phyloP scores from a whole-genome alignment of 192 early-diverging fungal species.

The Piromyces sp. region DNA sequence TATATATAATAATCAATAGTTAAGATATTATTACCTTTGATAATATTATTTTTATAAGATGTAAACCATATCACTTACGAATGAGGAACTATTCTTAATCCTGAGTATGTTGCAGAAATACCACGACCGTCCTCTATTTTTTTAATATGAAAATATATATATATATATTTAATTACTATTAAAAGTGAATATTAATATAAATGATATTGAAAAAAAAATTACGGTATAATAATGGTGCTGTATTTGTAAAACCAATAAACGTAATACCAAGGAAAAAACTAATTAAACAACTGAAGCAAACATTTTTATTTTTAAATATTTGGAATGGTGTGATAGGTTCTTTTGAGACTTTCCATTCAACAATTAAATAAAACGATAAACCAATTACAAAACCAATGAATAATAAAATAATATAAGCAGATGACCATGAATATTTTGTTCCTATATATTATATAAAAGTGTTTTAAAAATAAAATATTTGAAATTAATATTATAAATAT shows the following conservation, averaged over 20 bases:
- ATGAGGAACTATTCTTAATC: background rate
- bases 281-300: background rate
- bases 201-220: background rate
- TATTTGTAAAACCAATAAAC: background rate
- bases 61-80: too few relatives aligned
- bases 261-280: background rate
- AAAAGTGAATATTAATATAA: background rate
- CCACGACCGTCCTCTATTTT: background rate
- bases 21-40: too few relatives aligned
- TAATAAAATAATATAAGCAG: background rate
- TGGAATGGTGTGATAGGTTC: conserved; percentile 32
- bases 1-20: too few relatives aligned
- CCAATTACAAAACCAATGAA: conserved; percentile 23
- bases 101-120: background rate
- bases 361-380: conserved; percentile 41
- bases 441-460: background rate
- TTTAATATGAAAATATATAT: too few relatives aligned
- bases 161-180: too few relatives aligned
- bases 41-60: too few relatives aligned
- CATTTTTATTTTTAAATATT: background rate
- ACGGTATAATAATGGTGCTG: background rate
- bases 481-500: too few relatives aligned
- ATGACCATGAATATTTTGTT: background rate
- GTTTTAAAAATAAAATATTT: too few relatives aligned
- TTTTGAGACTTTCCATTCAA: conserved; percentile 42